A percentile compares a stretch with the other conserved stretches of the same genome.
Conservation (phyloP, 2,329 filamentous ascomycete species). For the Penicillium sp. region DNA sequence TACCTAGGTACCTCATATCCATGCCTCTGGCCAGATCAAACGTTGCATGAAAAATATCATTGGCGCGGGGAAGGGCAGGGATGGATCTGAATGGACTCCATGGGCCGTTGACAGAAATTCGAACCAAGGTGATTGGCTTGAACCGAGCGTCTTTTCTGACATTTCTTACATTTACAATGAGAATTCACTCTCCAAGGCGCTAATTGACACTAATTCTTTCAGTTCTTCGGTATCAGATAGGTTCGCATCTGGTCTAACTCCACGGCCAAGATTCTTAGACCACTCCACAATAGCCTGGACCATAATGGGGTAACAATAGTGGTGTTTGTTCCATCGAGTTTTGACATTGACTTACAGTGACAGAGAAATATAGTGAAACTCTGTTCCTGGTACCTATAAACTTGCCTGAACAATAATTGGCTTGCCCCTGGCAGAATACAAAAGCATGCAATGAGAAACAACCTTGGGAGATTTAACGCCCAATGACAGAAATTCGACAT, state of each 20-base stretch:
- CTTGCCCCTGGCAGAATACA: constrained; percentile 5
- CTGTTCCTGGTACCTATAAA: neutral
- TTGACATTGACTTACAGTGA: neutral
- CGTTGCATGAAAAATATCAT: neutral
- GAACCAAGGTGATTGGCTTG: constrained; percentile 9
- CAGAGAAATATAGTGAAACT: neutral
- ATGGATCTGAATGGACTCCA: constrained; percentile 1
- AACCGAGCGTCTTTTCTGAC: constrained; percentile 1
- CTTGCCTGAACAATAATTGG: constrained; percentile 1
- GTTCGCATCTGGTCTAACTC: constrained; percentile 5
- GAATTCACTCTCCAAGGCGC: neutral
- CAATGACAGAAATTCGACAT: neutral
- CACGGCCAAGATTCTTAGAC: constrained; percentile 7
- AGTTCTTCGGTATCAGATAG: neutral
- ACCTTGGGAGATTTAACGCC: neutral
- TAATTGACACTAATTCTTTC: neutral
- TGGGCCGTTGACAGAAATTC: constrained; percentile 10
- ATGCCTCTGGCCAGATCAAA: neutral
- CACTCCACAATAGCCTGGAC: constrained; percentile 15
- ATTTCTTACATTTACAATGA: constrained; percentile 1
- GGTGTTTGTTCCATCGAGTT: neutral
- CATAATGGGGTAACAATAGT: constrained; percentile 7
- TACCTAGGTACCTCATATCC: constrained; percentile 1
- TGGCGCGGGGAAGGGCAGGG: constrained; percentile 7
- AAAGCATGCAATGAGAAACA: neutral